A percentile compares a stretch with the other conserved stretches of the same genome.
Conservation (phyloP, 495 filamentous ascomycete species). For the Xylaria curta region DNA sequence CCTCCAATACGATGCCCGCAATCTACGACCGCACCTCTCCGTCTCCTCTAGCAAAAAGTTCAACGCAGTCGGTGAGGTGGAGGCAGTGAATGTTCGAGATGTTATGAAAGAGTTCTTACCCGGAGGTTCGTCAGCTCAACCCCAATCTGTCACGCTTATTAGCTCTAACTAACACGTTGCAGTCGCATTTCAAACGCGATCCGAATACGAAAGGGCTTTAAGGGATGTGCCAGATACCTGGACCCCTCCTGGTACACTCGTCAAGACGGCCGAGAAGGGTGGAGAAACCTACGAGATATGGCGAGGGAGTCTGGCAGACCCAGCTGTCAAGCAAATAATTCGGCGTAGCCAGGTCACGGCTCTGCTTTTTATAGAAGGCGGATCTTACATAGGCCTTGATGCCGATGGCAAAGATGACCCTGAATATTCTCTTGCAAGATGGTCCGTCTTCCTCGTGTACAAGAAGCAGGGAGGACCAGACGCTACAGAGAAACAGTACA, state of each 20-base stretch:
- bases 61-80: conserved; percentile 70
- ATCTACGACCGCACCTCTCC: conserved; percentile 76
- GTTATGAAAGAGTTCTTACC: conserved; percentile 72
- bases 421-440: conserved; percentile 75
- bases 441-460: conserved; percentile 88
- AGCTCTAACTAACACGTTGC: conserved; percentile 39
- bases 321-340: conserved; percentile 67
- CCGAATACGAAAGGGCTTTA: conserved; percentile 65
- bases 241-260: conserved; percentile 59
- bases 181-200: conserved; percentile 68
- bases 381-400: conserved; percentile 71
- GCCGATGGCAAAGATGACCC: conserved; percentile 70
- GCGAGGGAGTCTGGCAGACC: conserved; percentile 56
- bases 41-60: conserved; percentile 78
- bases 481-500: conserved; percentile 63
- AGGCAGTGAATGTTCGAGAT: conserved; percentile 69
- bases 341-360: conserved; percentile 82
- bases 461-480: conserved; percentile 59
- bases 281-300: conserved; percentile 58
- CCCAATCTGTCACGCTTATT: neutral
- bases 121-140: conserved; percentile 55
- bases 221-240: conserved; percentile 63
- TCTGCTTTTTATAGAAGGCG: conserved; percentile 92
- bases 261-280: conserved; percentile 45
- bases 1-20: conserved; percentile 78